Conservation (phyloP, 768 basidiomycete genomes). For the Sarcomyxa edulis region DNA sequence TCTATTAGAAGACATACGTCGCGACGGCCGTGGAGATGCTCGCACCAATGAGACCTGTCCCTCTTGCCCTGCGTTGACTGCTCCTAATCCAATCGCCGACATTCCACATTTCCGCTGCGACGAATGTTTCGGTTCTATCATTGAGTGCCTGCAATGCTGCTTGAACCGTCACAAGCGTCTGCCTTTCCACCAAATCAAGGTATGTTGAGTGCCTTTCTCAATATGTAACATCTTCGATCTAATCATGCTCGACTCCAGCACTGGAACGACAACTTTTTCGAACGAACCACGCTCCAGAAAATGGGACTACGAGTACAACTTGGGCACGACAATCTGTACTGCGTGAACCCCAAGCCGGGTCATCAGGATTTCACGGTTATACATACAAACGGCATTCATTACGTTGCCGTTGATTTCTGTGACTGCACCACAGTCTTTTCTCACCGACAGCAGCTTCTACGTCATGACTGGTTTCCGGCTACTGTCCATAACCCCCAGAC, state of each 20-base stretch:
- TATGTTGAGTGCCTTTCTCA: background rate
- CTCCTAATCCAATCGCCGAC: background rate
- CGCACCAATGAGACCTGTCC: background rate
- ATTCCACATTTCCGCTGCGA: conserved; percentile 1
- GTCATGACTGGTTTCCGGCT: conserved; percentile 23
- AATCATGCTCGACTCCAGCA: conserved; percentile 1
- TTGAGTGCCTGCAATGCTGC: conserved; percentile 6
- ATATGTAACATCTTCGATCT: background rate
- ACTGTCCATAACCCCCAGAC: conserved; percentile 21
- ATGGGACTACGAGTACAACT: conserved; percentile 8
- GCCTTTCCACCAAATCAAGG: conserved; percentile 7
- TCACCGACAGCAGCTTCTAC: conserved; percentile 22
- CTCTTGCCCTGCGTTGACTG: background rate
- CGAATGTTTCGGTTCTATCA: conserved; percentile 5
- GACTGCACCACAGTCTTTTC: conserved; percentile 14
- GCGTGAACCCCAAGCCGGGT: conserved; percentile 4
- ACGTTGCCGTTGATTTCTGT: conserved; percentile 25
- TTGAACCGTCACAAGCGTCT: conserved; percentile 2
- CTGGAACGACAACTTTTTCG: conserved; percentile 7
- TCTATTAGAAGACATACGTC: conserved; percentile 3
- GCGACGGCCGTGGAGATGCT: conserved; percentile 4
- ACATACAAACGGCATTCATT: conserved; percentile 23
- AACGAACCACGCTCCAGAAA: conserved; percentile 1
- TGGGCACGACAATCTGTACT: conserved; percentile 1
- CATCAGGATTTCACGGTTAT: conserved; percentile 24